Conservation (phyloP, 352 stramenopile species). For the Achlya hypogyna region DNA sequence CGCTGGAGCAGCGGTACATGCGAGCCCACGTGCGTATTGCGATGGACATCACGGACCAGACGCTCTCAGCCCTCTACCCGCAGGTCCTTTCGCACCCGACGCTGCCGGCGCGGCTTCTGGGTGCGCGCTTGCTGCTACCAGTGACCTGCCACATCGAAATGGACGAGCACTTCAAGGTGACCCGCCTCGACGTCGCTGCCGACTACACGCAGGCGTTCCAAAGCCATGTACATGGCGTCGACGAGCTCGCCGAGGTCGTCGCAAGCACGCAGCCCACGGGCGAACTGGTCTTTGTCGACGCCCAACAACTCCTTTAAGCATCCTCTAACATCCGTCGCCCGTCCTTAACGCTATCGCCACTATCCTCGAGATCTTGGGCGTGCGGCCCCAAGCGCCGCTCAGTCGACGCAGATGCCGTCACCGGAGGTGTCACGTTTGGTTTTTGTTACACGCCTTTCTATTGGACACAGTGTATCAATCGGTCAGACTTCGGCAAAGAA, state of each 20-base stretch:
- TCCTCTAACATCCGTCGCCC: not conserved
- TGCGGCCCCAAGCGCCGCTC: too few relatives aligned
- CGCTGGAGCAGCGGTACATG: not conserved
- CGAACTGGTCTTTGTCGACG: not conserved
- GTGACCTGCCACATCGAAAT: not conserved
- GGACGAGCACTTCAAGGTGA: slow-evolving; percentile 17
- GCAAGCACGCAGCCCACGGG: not conserved
- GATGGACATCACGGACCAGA: not conserved
- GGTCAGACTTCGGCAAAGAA: not conserved
- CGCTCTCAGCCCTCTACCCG: not conserved
- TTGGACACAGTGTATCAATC: too few relatives aligned
- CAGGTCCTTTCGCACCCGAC: not conserved
- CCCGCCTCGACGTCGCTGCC: not conserved
- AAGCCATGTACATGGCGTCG: not conserved
- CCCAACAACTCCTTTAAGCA: not conserved
- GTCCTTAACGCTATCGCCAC: not conserved
- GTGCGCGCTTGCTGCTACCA: not conserved
- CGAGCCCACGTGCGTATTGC: not conserved
- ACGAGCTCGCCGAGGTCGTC: not conserved
- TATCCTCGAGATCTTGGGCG: not conserved
- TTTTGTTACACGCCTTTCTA: too few relatives aligned
- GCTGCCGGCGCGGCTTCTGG: not conserved
- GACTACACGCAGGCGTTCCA: not conserved
- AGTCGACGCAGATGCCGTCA: too few relatives aligned
- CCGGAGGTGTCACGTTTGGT: too few relatives aligned